These are phyloP conservation scores for Pancytospora epiphaga DNA, from an alignment of 371 early-diverging fungal genomes.

Conservation along the genomic window DNA sequence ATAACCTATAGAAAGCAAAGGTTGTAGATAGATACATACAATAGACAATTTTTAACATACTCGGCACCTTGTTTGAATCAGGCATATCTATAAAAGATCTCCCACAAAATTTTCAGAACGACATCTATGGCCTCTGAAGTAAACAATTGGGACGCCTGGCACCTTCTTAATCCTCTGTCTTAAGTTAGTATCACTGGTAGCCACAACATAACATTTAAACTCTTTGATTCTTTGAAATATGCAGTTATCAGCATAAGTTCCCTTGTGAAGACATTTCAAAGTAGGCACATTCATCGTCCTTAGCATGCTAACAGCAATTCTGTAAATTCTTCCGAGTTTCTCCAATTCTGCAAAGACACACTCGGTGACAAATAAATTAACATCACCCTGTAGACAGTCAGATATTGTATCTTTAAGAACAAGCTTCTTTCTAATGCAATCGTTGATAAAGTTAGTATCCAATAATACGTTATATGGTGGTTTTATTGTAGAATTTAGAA, in stretches of 20 bases:
- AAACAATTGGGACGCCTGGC: slow-evolving; percentile 97
- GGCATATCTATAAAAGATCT: too few species aligned
- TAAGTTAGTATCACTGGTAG: slow-evolving; percentile 93
- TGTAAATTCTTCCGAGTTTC: slow-evolving; percentile 86
- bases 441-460: slow-evolving; percentile 99
- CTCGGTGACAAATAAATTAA: slow-evolving; percentile 88
- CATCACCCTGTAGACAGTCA: slow-evolving; percentile 75
- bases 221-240: slow-evolving; percentile 82
- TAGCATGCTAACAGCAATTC: slow-evolving; percentile 69
- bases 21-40: too few species aligned
- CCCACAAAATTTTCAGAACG: slow-evolving; percentile 84
- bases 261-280: slow-evolving; percentile 89
- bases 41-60: too few species aligned
- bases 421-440: slow-evolving; percentile 91
- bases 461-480: slow-evolving; percentile 95
- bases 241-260: slow-evolving; percentile 99
- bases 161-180: slow-evolving; percentile 90
- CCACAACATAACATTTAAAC: slow-evolving; percentile 93
- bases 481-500: slow-evolving; percentile 80
- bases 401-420: slow-evolving; percentile 89
- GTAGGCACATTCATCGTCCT: slow-evolving; percentile 65
- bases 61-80: too few species aligned
- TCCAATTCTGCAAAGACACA: slow-evolving; percentile 99
- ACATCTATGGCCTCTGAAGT: slow-evolving; percentile 77
- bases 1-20: too few species aligned